These are phyloP conservation scores for Fusarium cicatricum DNA, from an alignment of 2,329 filamentous ascomycete species.

Conservation along the genomic window DNA sequence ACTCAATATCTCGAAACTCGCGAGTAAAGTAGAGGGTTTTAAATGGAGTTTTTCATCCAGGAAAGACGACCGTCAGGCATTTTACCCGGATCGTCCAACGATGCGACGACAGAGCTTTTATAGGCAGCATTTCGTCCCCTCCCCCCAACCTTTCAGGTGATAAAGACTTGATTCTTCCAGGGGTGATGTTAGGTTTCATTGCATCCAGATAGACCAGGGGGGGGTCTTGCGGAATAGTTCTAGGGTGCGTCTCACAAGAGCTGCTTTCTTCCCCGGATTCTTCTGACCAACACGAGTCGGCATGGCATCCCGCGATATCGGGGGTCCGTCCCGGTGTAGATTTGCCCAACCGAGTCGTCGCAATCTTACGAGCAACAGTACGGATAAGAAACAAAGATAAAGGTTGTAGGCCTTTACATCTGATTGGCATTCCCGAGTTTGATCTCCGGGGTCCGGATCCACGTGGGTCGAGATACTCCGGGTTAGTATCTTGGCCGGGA, in stretches of 20 bases:
- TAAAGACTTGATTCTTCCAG: not conserved
- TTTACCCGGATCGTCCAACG: not conserved
- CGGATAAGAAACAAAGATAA: not conserved
- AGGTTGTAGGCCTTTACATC: not conserved
- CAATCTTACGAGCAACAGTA: not conserved
- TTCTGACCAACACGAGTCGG: not conserved
- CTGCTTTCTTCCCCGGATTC: not conserved
- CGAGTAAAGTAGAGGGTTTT: no score
- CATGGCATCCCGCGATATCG: not conserved
- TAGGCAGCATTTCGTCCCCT: not conserved
- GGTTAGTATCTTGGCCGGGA: not conserved
- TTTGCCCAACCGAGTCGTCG: not conserved
- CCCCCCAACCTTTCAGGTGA: not conserved
- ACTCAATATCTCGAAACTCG: no score
- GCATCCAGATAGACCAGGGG: not conserved
- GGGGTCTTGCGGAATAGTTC: not conserved
- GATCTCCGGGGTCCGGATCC: not conserved
- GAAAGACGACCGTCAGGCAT: not conserved
- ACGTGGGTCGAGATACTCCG: slow-evolving; percentile 1
- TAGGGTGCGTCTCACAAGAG: not conserved
- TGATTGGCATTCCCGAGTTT: not conserved
- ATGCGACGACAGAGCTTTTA: not conserved
- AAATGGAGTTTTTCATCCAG: no score
- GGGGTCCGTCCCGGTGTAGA: not conserved
- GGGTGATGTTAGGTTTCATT: not conserved